Conservation (phyloP, 345 rosid genomes). For the Camelina hispida region DNA sequence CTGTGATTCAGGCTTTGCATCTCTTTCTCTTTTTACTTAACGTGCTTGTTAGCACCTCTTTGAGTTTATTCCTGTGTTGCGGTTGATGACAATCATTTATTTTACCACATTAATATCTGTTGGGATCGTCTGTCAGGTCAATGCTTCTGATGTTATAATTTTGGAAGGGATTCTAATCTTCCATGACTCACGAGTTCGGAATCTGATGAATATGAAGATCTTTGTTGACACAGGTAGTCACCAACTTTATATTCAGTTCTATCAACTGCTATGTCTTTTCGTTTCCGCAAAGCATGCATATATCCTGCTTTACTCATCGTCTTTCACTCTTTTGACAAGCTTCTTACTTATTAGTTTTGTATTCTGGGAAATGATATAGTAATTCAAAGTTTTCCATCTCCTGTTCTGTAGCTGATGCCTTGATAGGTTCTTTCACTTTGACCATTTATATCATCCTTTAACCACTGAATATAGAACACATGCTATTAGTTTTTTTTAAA, state of each 20-base stretch:
- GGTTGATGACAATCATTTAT: neutral
- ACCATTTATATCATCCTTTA: neutral
- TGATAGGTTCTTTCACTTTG: constrained; percentile 7
- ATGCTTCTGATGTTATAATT: constrained; percentile 97
- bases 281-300: constrained; percentile 4
- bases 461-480: neutral
- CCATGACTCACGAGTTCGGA: constrained; percentile 88
- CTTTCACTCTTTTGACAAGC: neutral
- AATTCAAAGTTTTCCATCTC: neutral
- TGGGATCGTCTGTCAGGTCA: constrained; percentile 60
- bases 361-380: constrained; percentile 17
- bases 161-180: constrained; percentile 95
- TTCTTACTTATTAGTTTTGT: neutral
- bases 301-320: neutral
- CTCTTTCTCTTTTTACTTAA: neutral
- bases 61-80: neutral
- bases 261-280: constrained; percentile 9
- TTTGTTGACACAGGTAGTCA: constrained; percentile 90
- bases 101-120: neutral
- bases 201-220: constrained; percentile 94
- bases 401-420: constrained; percentile 28
- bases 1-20: neutral
- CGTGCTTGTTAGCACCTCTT: neutral
- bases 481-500: neutral
- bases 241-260: constrained; percentile 16